Percentiles rank a stretch among this genome's conserved stretches.
Conservation (phyloP, 2,329 filamentous ascomycete genomes). For the Exophiala aquamarina region DNA sequence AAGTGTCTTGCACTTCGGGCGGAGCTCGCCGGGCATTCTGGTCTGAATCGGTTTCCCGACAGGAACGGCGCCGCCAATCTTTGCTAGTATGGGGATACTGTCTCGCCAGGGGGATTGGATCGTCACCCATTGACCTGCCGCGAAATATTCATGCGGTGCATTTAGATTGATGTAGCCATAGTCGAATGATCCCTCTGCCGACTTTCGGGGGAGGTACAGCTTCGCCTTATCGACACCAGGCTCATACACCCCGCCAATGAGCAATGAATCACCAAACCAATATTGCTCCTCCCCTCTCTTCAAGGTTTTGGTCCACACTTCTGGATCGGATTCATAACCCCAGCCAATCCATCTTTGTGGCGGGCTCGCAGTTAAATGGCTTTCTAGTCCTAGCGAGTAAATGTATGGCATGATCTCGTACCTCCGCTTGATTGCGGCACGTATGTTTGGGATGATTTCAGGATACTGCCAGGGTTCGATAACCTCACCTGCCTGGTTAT, state of each 20-base stretch:
- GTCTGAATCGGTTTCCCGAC: constrained; percentile 54
- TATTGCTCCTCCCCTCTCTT: constrained; percentile 69
- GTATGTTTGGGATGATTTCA: constrained; percentile 61
- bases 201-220: constrained; percentile 50
- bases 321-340: constrained; percentile 67
- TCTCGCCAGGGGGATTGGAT: constrained; percentile 52
- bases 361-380: constrained; percentile 61
- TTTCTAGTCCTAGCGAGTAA: constrained; percentile 64
- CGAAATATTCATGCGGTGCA: constrained; percentile 58
- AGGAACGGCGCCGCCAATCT: constrained; percentile 55
- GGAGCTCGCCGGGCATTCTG: constrained; percentile 50
- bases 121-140: constrained; percentile 54
- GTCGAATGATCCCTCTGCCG: constrained; percentile 39
- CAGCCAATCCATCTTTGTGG: constrained; percentile 73
- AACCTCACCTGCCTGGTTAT: constrained; percentile 68
- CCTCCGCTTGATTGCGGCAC: constrained; percentile 66
- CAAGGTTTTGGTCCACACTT: constrained; percentile 63
- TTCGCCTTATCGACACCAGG: constrained; percentile 54
- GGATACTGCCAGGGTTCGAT: constrained; percentile 80
- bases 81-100: constrained; percentile 58
- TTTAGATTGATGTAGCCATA: constrained; percentile 65
- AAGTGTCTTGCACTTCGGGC: constrained; percentile 43
- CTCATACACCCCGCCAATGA: constrained; percentile 68
- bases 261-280: constrained; percentile 67
- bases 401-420: constrained; percentile 73